These are phyloP conservation scores for Hordeum vulgare DNA, from an alignment of 176 grass and related monocot genomes.

Conservation along the genomic window MorexV3_pseudomolecules_assembly NC_058518.1:167319345-167319844, in stretches of 20 bases:
- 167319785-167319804: too few relatives aligned
- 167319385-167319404: slow-evolving; percentile 63
- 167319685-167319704: too few relatives aligned
- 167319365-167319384: slow-evolving; percentile 90
- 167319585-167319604: background rate
- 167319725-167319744: too few relatives aligned
- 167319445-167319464: slow-evolving; percentile 63
- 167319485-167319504: slow-evolving; percentile 32
- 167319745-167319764: too few relatives aligned
- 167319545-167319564: slow-evolving; percentile 29
- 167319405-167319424: slow-evolving; percentile 52
- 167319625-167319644: background rate
- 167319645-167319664: background rate
- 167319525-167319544: slow-evolving; percentile 32
- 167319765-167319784: too few relatives aligned
- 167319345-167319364: slow-evolving; percentile 20
- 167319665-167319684: background rate
- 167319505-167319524: slow-evolving; percentile 39
- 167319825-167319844: too few relatives aligned
- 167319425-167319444: slow-evolving; percentile 31
- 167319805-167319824: too few relatives aligned
- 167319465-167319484: slow-evolving; percentile 49
- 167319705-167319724: too few relatives aligned
- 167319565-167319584: background rate
- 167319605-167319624: background rate